These are phyloP conservation scores for Torrubiella hemipterigena DNA, from an alignment of 2,329 filamentous ascomycete species.

Conservation along the genomic window DNA sequence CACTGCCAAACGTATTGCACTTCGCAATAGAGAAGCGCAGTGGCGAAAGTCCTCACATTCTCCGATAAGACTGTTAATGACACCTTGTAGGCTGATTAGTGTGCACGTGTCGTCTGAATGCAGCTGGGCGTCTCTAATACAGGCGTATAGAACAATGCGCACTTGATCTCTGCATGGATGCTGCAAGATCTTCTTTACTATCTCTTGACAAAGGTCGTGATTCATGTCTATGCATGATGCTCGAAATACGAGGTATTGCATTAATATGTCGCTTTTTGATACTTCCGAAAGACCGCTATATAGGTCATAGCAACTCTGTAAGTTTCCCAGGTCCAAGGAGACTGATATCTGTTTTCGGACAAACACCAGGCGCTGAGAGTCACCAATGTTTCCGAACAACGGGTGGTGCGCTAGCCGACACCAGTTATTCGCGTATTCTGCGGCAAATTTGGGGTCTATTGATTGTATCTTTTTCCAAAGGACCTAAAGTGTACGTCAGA, in stretches of 20 bases:
- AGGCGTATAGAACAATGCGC: constrained; percentile 62
- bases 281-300: no score
- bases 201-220: constrained; percentile 44
- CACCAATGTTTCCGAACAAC: constrained; percentile 53
- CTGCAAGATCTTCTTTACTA: constrained; percentile 49
- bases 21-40: no score
- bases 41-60: constrained; percentile 7
- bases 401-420: constrained; percentile 56
- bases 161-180: constrained; percentile 31
- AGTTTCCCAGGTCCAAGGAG: constrained; percentile 37
- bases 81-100: constrained; percentile 20
- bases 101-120: constrained; percentile 49
- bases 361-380: constrained; percentile 57
- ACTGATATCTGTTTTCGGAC: constrained; percentile 62
- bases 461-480: constrained; percentile 65
- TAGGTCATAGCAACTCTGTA: no score
- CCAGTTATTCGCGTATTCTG: no score
- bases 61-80: constrained; percentile 17
- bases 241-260: constrained; percentile 66
- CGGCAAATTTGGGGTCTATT: no score
- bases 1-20: no score
- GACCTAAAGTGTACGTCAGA: constrained; percentile 35
- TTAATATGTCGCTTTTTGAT: constrained; percentile 49
- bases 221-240: constrained; percentile 50
- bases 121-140: constrained; percentile 63